Evolutionary conservation across 495 filamentous ascomycete genomes (phyloP), one percentile per base, ranked within the genome.

Genomic region (Podospora fimiseda): DNA sequence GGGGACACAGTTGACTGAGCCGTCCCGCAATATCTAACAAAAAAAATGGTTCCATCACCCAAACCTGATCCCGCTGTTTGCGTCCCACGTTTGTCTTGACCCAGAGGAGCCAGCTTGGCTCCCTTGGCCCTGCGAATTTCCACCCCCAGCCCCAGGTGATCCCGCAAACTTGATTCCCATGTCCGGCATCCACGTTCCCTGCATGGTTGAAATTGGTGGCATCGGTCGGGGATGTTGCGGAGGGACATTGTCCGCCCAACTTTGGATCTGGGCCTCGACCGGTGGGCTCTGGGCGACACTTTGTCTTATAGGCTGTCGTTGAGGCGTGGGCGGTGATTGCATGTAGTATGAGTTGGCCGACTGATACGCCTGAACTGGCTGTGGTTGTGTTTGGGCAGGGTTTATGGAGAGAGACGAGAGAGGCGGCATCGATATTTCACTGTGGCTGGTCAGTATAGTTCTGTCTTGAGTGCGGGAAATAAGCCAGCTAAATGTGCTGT

Each of bases 161-260:
- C 45, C 43, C 15, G 55, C 77, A 63, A 92, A 94, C 16, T 84
- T 84, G 54, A 93, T 90, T 0, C 86, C 87, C 72, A 87, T 81
- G 4, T 88, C 84, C 0, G 88, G 88, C 37, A 80, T 80, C 89
- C 89, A 93, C 54, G 88, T 80, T 2, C 74, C 70, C n/a, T 69
- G 69, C 58, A 79, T 62, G 19, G 42, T 58, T 1, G 59, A 45
- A 9, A 59, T 71, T 0, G 78, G 76, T 15, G 75, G 70, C 60
- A 71, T 67, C 18, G 74, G 70, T 27, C 73, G 64, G 2, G 76
- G 69, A 30, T 83, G 78, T 24, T 83, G 80, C 15, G 73, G 73
- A 1, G 78, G 70, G 3, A 79, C 72, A 18, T 71, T 72, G 16
- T 70, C 68, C 0, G 68, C 71, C 72, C 72, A 75, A 23, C 72